Conservation (phyloP, 805 yeast genomes). For the Kuraishia hungarica region DNA sequence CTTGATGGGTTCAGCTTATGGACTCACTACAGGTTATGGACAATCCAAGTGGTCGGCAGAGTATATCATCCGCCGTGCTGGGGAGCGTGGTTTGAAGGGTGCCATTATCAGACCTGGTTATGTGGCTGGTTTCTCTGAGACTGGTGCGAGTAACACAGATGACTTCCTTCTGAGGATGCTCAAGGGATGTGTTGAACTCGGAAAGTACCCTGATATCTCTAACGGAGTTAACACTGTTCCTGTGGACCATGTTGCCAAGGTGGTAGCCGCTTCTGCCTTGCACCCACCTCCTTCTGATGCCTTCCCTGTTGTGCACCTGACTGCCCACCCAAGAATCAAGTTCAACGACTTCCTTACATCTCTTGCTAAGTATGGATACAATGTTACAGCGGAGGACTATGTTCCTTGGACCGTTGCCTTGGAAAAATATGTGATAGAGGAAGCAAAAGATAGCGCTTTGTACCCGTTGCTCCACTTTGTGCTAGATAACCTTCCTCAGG, state of each 20-base stretch:
- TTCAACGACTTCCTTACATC: slow-evolving; percentile 69
- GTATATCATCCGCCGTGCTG: slow-evolving; percentile 80
- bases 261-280: slow-evolving; percentile 75
- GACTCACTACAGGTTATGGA: slow-evolving; percentile 90
- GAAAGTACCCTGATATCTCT: slow-evolving; percentile 73
- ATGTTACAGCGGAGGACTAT: slow-evolving; percentile 54
- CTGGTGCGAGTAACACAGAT: slow-evolving; percentile 92
- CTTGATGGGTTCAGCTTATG: slow-evolving; percentile 70
- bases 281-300: slow-evolving; percentile 53
- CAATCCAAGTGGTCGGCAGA: slow-evolving; percentile 98
- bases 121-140: slow-evolving; percentile 74
- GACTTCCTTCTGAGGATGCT: slow-evolving; percentile 91
- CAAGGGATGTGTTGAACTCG: slow-evolving; percentile 89
- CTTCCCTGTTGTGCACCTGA: slow-evolving; percentile 80
- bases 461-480: slow-evolving; percentile 93
- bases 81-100: slow-evolving; percentile 79
- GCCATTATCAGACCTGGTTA: slow-evolving; percentile 94
- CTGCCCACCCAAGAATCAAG: slow-evolving; percentile 88
- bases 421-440: slow-evolving; percentile 71
- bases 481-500: slow-evolving; percentile 82
- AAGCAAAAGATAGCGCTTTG: slow-evolving; percentile 72
- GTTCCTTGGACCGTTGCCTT: slow-evolving; percentile 69
- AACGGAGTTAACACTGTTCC: slow-evolving; percentile 95
- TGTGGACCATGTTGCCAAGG: slow-evolving; percentile 95
- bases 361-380: slow-evolving; percentile 65